Percentiles rank a stretch among this genome's conserved stretches.
Evolutionary conservation across 176 grass and related monocot species (phyloP).

Genomic region (Bothriochloa decipiens): DNA sequence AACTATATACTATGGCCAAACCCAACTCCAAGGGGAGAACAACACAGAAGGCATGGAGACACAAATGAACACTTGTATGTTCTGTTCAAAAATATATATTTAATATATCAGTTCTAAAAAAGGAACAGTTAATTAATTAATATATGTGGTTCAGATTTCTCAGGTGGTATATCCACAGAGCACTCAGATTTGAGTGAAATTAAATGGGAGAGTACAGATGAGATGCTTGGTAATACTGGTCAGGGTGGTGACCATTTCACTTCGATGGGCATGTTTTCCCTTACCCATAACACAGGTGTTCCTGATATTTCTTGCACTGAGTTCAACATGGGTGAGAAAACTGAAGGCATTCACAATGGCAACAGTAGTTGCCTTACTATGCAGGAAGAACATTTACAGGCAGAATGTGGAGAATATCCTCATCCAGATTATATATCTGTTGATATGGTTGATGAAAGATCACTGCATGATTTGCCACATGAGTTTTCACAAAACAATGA

Average conservation of each 20-base stretch:
- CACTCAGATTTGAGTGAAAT: constrained; percentile 56
- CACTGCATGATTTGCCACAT: constrained; percentile 40
- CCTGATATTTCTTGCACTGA: constrained; percentile 40
- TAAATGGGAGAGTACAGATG: constrained; percentile 36
- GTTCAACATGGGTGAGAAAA: constrained; percentile 44
- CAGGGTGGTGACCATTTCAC: constrained; percentile 45
- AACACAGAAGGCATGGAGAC: constrained; percentile 23
- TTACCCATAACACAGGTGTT: constrained; percentile 34
- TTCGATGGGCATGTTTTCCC: constrained; percentile 32
- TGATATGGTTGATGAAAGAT: constrained; percentile 39
- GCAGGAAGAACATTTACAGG: constrained; percentile 41
- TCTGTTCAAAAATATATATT: constrained; percentile 4
- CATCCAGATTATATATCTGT: constrained; percentile 39
- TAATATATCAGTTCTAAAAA: background rate
- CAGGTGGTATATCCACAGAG: constrained; percentile 38
- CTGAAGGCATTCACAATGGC: constrained; percentile 53
- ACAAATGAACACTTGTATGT: constrained; percentile 47
- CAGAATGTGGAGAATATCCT: constrained; percentile 31
- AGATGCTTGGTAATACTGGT: constrained; percentile 40
- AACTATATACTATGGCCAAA: constrained; percentile 38
- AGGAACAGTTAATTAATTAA: constrained; percentile 30
- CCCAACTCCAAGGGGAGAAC: constrained; percentile 39
- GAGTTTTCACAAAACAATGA: constrained; percentile 43
- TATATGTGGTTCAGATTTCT: constrained; percentile 50
- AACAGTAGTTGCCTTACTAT: constrained; percentile 54